A percentile compares a stretch with the other conserved stretches of the same genome.
Evolutionary conservation across 2,329 filamentous ascomycete genomes (phyloP).

Genomic region (Sclerotinia borealis): DNA sequence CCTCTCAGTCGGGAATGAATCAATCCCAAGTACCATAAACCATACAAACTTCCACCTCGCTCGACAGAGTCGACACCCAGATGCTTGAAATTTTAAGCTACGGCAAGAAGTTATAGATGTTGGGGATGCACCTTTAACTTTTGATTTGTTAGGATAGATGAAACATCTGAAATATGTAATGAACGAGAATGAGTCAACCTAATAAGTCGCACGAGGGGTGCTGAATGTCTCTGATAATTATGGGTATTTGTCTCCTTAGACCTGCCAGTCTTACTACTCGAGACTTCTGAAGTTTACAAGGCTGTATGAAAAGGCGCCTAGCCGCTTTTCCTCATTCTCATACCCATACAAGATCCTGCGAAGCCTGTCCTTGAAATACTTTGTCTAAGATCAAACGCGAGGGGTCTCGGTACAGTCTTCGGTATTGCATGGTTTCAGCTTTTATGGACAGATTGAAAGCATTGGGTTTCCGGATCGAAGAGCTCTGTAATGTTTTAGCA

Average conservation of each 20-base stretch:
- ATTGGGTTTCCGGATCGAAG: too few species aligned
- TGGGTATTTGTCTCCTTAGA: not conserved
- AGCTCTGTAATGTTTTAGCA: too few species aligned
- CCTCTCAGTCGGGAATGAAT: constrained; percentile 38
- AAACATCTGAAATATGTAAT: constrained; percentile 49
- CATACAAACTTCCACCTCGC: constrained; percentile 29
- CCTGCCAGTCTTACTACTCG: too few species aligned
- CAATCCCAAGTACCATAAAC: constrained; percentile 34
- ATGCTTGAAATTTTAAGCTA: constrained; percentile 31
- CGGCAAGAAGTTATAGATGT: constrained; percentile 26
- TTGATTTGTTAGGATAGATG: constrained; percentile 44
- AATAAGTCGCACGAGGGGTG: not conserved
- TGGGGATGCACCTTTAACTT: constrained; percentile 36
- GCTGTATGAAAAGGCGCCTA: too few species aligned
- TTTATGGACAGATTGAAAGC: too few species aligned
- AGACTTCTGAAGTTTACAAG: too few species aligned
- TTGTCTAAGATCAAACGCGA: too few species aligned
- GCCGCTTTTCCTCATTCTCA: too few species aligned
- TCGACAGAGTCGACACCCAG: constrained; percentile 19
- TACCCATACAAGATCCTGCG: too few species aligned
- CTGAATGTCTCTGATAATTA: not conserved
- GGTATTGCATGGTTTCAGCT: too few species aligned
- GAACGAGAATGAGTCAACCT: constrained; percentile 44
- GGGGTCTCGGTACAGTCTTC: too few species aligned
- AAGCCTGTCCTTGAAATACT: too few species aligned